These are phyloP conservation scores for Hondaea fermentalgiana DNA, from an alignment of 108 stramenopile genomes.

Conservation along the genomic window DNA sequence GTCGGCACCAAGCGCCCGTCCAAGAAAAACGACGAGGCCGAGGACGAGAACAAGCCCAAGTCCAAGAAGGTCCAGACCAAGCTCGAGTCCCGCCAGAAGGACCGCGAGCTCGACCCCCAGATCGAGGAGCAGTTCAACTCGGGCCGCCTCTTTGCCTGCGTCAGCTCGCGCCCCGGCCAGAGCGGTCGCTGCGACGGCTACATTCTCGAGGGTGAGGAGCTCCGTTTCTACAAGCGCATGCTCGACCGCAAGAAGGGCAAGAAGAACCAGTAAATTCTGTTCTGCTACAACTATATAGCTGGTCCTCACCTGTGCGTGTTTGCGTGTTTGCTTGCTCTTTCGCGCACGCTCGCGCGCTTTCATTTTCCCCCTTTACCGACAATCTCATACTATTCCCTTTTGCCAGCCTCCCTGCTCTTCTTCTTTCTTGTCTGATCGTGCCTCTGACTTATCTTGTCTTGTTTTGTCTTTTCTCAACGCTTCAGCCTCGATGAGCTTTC, in stretches of 20 bases:
- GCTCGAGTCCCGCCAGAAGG: conserved; percentile 72
- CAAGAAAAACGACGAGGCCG: conserved; percentile 48
- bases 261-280: conserved; percentile 65
- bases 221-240: conserved; percentile 93
- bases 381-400: too few relatives aligned
- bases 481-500: too few relatives aligned
- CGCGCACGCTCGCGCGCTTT: too few relatives aligned
- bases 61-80: conserved; percentile 65
- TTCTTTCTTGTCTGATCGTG: too few relatives aligned
- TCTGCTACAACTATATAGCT: not conserved
- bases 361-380: too few relatives aligned
- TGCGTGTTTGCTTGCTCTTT: too few relatives aligned
- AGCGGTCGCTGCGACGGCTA: conserved; percentile 93
- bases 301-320: too few relatives aligned
- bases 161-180: conserved; percentile 96
- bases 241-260: conserved; percentile 57
- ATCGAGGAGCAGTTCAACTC: conserved; percentile 89
- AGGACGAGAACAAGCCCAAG: conserved; percentile 47
- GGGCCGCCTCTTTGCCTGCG: conserved; percentile 90
- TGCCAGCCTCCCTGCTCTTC: too few relatives aligned
- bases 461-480: too few relatives aligned
- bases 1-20: conserved; percentile 79
- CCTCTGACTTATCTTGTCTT: too few relatives aligned
- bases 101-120: conserved; percentile 68
- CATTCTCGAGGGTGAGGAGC: conserved; percentile 96